These are phyloP conservation scores for Starmerella geochares DNA, from an alignment of 805 yeast species.

Conservation along the genomic window DNA sequence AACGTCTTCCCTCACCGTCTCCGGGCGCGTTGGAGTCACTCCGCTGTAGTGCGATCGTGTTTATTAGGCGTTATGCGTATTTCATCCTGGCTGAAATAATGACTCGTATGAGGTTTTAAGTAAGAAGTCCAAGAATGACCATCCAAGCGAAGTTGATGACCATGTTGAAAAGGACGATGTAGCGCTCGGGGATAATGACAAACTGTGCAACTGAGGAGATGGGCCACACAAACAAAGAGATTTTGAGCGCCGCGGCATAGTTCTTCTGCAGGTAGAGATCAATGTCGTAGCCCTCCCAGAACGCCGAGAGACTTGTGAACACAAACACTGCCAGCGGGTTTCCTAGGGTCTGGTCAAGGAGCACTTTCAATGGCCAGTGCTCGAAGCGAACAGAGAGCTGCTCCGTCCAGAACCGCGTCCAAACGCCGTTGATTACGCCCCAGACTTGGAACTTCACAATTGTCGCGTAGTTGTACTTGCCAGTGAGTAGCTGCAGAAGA, in stretches of 20 bases:
- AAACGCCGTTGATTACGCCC: conserved; percentile 32
- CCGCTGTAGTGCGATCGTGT: no score
- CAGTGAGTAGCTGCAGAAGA: conserved; percentile 27
- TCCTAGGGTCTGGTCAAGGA: conserved; percentile 31
- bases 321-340: conserved; percentile 30
- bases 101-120: conserved; percentile 8
- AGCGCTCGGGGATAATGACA: conserved; percentile 19
- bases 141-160: conserved; percentile 27
- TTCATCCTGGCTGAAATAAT: no score
- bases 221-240: conserved; percentile 26
- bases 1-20: no score
- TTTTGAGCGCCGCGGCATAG: conserved; percentile 24
- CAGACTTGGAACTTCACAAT: conserved; percentile 32
- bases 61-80: no score
- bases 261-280: conserved; percentile 28
- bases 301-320: conserved; percentile 30
- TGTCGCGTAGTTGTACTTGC: conserved; percentile 19
- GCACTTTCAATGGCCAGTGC: conserved; percentile 22
- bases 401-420: conserved; percentile 35
- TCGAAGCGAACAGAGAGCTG: conserved; percentile 25
- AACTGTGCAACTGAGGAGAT: conserved; percentile 25
- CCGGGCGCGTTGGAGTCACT: no score
- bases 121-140: conserved; percentile 26
- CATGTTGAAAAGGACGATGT: conserved; percentile 25
- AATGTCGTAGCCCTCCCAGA: conserved; percentile 33